Conservation (phyloP, 2,329 filamentous ascomycete species). For the Diplodia sapinea region DNA sequence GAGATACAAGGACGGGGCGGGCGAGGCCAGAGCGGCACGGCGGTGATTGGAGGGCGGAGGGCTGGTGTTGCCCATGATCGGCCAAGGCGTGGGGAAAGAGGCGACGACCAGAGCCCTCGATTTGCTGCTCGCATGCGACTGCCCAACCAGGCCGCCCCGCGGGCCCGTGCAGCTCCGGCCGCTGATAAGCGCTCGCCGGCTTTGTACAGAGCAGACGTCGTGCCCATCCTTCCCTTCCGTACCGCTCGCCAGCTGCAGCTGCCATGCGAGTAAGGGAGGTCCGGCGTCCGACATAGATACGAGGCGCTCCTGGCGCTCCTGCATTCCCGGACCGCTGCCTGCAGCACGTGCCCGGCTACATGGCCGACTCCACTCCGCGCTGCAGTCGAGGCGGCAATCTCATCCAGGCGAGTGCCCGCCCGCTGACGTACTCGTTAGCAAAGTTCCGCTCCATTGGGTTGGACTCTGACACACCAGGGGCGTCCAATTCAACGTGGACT, state of each 20-base stretch:
- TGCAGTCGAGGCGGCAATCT: not conserved
- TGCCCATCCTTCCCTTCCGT: not conserved
- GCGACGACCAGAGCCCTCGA: not conserved
- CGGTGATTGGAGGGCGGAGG: constrained; percentile 9
- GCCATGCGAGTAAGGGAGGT: constrained; percentile 8
- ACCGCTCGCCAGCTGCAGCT: not conserved
- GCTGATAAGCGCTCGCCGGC: constrained; percentile 17
- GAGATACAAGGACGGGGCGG: constrained; percentile 19
- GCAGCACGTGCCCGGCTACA: constrained; percentile 1
- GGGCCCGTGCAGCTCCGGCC: constrained; percentile 17
- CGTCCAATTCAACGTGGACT: not conserved
- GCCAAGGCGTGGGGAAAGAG: constrained; percentile 24
- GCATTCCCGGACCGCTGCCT: not conserved
- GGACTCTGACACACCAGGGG: not conserved
- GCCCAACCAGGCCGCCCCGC: constrained; percentile 3
- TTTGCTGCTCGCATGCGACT: constrained; percentile 27
- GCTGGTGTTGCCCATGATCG: constrained; percentile 18
- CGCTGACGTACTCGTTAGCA: constrained; percentile 3
- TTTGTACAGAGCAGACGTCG: constrained; percentile 5
- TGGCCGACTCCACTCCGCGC: not conserved
- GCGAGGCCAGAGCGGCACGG: constrained; percentile 17
- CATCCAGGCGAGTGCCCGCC: not conserved
- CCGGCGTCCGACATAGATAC: constrained; percentile 4
- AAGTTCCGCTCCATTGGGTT: constrained; percentile 2
- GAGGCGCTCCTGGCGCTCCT: not conserved